Evolutionary conservation across 257 asterid genomes (phyloP).

Genomic region (Solanum sitiens): DNA sequence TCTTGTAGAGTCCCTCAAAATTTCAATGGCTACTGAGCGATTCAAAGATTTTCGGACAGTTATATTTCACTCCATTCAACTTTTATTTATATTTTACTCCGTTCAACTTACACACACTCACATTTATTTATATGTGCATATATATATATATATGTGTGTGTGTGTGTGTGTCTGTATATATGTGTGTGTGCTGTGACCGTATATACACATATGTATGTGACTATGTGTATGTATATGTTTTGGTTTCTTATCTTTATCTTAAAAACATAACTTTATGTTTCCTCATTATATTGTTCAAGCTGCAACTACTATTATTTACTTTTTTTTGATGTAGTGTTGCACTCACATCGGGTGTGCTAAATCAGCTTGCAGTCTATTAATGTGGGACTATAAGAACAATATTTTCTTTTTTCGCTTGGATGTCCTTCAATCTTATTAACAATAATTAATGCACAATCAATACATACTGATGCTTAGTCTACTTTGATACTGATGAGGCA

Average conservation of each 20-base stretch:
- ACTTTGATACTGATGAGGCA: background rate
- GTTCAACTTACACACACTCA: background rate
- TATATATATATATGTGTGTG: too few relatives aligned
- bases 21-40: background rate
- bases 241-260: background rate
- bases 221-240: background rate
- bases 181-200: background rate
- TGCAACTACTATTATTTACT: background rate
- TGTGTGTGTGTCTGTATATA: rapidly evolving
- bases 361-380: background rate
- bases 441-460: background rate
- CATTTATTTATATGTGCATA: background rate
- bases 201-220: background rate
- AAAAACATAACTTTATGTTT: background rate
- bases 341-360: background rate
- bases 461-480: background rate
- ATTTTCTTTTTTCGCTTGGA: background rate
- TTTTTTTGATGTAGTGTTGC: background rate
- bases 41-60: background rate
- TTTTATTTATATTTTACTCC: background rate
- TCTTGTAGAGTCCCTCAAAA: too few relatives aligned
- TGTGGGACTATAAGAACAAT: background rate
- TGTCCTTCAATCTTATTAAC: background rate
- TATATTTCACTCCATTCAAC: background rate
- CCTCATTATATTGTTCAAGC: background rate